Evolutionary conservation across 805 yeast genomes (phyloP).

Genomic region (Komagataella pseudopastoris): DNA sequence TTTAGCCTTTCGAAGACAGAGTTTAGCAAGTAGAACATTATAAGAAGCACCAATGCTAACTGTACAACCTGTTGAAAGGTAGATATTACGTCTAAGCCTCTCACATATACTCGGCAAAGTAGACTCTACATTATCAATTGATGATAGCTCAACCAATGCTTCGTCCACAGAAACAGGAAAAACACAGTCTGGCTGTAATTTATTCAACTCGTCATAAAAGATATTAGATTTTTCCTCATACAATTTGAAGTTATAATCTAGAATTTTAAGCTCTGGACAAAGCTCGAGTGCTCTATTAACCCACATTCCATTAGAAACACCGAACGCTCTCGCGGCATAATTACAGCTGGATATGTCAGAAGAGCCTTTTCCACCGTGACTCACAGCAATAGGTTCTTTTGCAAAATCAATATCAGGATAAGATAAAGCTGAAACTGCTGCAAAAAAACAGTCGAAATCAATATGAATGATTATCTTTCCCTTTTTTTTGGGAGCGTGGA

Average conservation of each 20-base stretch:
- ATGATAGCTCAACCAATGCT: slow-evolving; percentile 57
- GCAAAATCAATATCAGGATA: slow-evolving; percentile 35
- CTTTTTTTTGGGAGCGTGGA: slow-evolving; percentile 4
- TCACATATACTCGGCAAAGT: slow-evolving; percentile 16
- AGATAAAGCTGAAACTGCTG: slow-evolving; percentile 59
- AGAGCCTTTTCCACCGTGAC: slow-evolving; percentile 46
- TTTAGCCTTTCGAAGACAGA: slow-evolving; percentile 63
- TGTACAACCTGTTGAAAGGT: slow-evolving; percentile 36
- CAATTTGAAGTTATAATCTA: slow-evolving; percentile 63
- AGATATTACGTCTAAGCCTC: slow-evolving; percentile 27
- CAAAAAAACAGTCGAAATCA: slow-evolving; percentile 93
- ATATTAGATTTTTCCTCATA: slow-evolving; percentile 53
- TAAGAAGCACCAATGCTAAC: slow-evolving; percentile 73
- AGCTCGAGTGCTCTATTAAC: slow-evolving; percentile 43
- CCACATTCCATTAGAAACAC: slow-evolving; percentile 90
- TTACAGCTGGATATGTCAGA: slow-evolving; percentile 83
- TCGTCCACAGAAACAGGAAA: slow-evolving; percentile 89
- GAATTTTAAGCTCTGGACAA: slow-evolving; percentile 46
- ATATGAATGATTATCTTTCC: slow-evolving; percentile 48
- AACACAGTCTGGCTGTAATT: slow-evolving; percentile 31
- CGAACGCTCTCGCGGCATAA: slow-evolving; percentile 68
- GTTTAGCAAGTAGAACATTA: slow-evolving; percentile 65
- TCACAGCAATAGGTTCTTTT: slow-evolving; percentile 44
- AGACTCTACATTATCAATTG: slow-evolving; percentile 11
- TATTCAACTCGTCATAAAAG: slow-evolving; percentile 48